Evolutionary conservation across 768 basidiomycete species (phyloP), one percentile per base, ranked within the genome.

Genomic region (Russula virescens): DNA sequence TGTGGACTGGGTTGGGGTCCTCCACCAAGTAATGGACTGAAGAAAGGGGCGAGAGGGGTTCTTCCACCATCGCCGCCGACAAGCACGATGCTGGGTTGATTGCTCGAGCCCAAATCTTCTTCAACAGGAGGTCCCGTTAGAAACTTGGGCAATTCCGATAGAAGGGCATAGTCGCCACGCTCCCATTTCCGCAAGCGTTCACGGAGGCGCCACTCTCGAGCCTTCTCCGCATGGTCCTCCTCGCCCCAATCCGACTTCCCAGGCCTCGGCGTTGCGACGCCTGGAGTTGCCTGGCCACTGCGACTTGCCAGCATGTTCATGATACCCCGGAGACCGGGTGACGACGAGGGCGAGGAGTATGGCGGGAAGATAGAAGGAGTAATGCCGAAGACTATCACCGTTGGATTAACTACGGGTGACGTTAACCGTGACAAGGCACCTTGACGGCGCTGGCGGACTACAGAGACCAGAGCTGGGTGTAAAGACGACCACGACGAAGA

Each of bases 321-420:
- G 8, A 84, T 62, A 40, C 76, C 75, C 16, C 69, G 76, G 5
- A 64, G 50, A 42, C 69, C 68, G 1, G 69, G 49, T 25, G 70
- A 71, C 18, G 77, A 69, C 2, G 74, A 63, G 26, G 70, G 61
- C 6, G 68, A 49, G 2, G 72, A 67, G 28, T 70, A 66, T 11
- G 82, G 76, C n/a, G 82, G 79, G 16, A 83, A 75, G n/a, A 93
- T 75, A 4, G 89, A 76, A 28, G 94, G 92, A 0, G 88, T 86
- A 69, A 91, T 84, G n/a, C 93, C 92, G 68, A 96, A 89, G 19
- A 97, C 79, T 51, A 97, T 91, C 9, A 87, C 83, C 68, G 87
- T 89, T 3, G 93, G 91, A 69, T 84, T 84, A 40, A 73, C 66
- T 14, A 85, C 80, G 1, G 84, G 80, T n/a, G 84, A 82, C 6